Base-by-base conservation (phyloP, 805 yeast genomes). In the Metschnikowia shivogae region DNA sequence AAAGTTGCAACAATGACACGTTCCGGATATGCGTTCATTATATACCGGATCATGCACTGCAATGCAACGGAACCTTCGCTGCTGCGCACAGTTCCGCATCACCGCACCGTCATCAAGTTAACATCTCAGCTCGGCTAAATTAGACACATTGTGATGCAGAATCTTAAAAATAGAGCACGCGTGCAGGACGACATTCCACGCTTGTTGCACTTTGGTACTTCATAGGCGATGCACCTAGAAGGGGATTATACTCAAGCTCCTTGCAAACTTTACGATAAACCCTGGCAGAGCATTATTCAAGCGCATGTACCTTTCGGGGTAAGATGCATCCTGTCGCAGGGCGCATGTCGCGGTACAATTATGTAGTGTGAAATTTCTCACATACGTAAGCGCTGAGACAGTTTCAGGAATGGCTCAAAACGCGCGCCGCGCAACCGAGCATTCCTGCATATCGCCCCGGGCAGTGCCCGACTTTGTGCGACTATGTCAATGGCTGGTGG, bases 101-200 rank as follows among this genome's bases (percentile, higher is more conserved):
- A 17, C 6, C 13, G 4, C 19, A 19, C 40, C 34, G 27, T 37
- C 40, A 29, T 29, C 40, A 8, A 24, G 8, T 27, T 12, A 37
- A 28, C 40, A 6, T 11, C 34, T 19, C 27, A 19, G 20, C 39
- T 36, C 39, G 39, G 39, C 39, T 36, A 36, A 36, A 36, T 27
- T 31, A 36, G 39, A 27, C 39, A 36, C 39, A 27, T 6, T 20
- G n/a, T 36, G 10, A 31, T 36, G 39, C 32, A 14, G 31, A 13
- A 22, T 22, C n/a, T 10, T 6, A 13, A 8, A 34, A 26, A 13
- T 17, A 22, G 22, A 12, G 38, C 12, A 28, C 19, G n/a, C 1
- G 1, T 7, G 36, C 13, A 8, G 2, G 4, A 12, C 11, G 12
- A 35, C 17, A 2, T 22, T 22, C 26, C 8, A 7, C 26, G 26